A percentile compares a stretch with the other conserved stretches of the same genome.
Conservation (phyloP, 2,329 filamentous ascomycete genomes). For the Chaetothyriales sp. region DNA sequence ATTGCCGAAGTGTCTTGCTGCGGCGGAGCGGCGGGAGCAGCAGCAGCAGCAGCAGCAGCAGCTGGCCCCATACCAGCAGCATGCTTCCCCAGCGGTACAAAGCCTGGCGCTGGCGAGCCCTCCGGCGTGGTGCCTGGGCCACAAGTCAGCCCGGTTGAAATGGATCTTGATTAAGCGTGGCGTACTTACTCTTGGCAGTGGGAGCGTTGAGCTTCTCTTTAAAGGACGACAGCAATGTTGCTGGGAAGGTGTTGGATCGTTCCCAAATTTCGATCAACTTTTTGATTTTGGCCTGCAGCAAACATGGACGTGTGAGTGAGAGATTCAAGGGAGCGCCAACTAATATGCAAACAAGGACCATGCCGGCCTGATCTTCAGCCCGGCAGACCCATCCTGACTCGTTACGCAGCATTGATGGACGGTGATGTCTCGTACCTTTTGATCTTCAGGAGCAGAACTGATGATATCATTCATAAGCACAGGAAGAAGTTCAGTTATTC, state of each 20-base stretch:
- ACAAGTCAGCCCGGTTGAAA: slow-evolving; percentile 30
- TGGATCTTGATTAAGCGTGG: neutral
- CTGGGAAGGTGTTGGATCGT: slow-evolving; percentile 80
- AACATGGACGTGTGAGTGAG: slow-evolving; percentile 37
- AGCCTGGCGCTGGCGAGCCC: slow-evolving; percentile 35
- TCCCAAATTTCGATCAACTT: slow-evolving; percentile 98
- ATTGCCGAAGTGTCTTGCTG: slow-evolving; percentile 51
- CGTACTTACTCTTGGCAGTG: slow-evolving; percentile 44
- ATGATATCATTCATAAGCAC: slow-evolving; percentile 92
- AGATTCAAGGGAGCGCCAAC: slow-evolving; percentile 1
- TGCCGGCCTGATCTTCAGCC: neutral
- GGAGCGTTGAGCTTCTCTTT: slow-evolving; percentile 62
- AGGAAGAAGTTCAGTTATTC: slow-evolving; percentile 89
- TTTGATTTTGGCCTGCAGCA: slow-evolving; percentile 76
- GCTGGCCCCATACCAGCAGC: slow-evolving; percentile 16
- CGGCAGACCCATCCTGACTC: neutral
- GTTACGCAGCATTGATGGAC: slow-evolving; percentile 2
- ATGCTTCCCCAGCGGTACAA: slow-evolving; percentile 26
- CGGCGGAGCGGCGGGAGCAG: slow-evolving; percentile 18
- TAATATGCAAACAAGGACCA: slow-evolving; percentile 1
- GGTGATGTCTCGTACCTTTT: slow-evolving; percentile 67
- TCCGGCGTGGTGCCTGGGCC: slow-evolving; percentile 55
- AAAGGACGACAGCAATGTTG: slow-evolving; percentile 65
- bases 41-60: slow-evolving; percentile 14
- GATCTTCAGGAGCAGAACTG: slow-evolving; percentile 73